phyloP scores from a whole-genome alignment of 805 yeast genomes.

The Myxozyma udenii region DNA sequence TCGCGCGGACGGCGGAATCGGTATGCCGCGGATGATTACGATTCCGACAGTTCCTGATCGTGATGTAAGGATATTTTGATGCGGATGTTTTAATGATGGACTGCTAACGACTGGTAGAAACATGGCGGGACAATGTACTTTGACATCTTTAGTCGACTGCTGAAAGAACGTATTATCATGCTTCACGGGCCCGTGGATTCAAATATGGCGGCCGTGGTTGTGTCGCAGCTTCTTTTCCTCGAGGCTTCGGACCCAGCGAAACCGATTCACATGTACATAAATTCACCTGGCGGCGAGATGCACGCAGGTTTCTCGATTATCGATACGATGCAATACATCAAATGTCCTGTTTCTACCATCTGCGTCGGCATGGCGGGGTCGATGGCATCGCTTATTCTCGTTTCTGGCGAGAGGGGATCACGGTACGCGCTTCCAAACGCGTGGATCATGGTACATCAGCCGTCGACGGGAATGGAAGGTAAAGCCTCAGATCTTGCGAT shows the following conservation, averaged over 20 bases:
- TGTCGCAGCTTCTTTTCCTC: constrained; percentile 34
- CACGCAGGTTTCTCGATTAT: constrained; percentile 40
- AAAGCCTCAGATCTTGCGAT: constrained; percentile 37
- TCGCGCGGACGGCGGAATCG: neutral
- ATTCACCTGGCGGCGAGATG: constrained; percentile 40
- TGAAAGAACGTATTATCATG: constrained; percentile 36
- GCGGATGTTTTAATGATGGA: neutral
- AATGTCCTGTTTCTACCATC: constrained; percentile 39
- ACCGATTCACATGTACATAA: constrained; percentile 34
- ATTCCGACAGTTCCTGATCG: constrained; percentile 26
- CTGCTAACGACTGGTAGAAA: constrained; percentile 6
- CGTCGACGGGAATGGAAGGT: constrained; percentile 35
- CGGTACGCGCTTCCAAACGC: constrained; percentile 39
- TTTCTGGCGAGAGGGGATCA: constrained; percentile 36
- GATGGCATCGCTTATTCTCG: constrained; percentile 38
- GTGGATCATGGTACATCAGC: constrained; percentile 40
- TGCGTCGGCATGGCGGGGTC: constrained; percentile 41
- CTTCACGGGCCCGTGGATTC: constrained; percentile 35
- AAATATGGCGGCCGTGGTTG: constrained; percentile 31
- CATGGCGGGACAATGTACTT: constrained; percentile 24
- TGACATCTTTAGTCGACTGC: constrained; percentile 29
- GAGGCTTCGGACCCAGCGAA: constrained; percentile 29
- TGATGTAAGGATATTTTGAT: constrained; percentile 9
- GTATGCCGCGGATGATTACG: constrained; percentile 11
- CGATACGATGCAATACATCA: constrained; percentile 40